These are phyloP conservation scores for Candida succiphila DNA, from an alignment of 805 yeast species.

Conservation along the genomic window DNA sequence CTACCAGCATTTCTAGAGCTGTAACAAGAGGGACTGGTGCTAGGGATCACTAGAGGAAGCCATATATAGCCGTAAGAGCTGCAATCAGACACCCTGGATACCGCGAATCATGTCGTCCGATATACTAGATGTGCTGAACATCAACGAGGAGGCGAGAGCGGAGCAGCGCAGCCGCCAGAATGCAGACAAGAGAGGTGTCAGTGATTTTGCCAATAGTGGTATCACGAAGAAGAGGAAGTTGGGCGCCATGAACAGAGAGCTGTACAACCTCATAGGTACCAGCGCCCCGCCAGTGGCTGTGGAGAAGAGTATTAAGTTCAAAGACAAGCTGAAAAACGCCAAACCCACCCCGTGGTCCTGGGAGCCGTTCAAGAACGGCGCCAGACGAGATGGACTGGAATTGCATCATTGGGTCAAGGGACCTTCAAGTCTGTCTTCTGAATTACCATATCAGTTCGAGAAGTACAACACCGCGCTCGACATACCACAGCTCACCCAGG, in stretches of 20 bases:
- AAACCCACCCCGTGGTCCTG: conserved; percentile 81
- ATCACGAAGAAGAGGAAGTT: conserved; percentile 22
- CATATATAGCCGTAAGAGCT: too few relatives aligned
- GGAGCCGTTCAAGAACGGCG: conserved; percentile 46
- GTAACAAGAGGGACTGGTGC: too few relatives aligned
- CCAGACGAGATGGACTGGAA: conserved; percentile 38
- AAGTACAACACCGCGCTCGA: conserved; percentile 62
- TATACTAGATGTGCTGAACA: conserved; percentile 68
- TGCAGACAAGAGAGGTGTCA: conserved; percentile 16
- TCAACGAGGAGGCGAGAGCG: conserved; percentile 35
- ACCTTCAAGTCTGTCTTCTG: conserved; percentile 24
- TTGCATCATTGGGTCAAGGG: conserved; percentile 88
- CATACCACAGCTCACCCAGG: conserved; percentile 57
- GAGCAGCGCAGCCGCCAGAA: too few relatives aligned
- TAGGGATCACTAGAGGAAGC: too few relatives aligned
- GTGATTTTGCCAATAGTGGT: conserved; percentile 10
- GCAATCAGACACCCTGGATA: too few relatives aligned
- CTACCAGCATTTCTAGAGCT: too few relatives aligned
- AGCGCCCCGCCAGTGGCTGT: conserved; percentile 79
- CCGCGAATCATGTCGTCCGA: conserved; percentile 46
- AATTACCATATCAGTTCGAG: conserved; percentile 54
- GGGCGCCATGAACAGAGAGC: conserved; percentile 78
- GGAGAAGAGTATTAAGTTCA: conserved; percentile 41
- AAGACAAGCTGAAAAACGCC: conserved; percentile 49
- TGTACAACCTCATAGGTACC: conserved; percentile 82